These are phyloP conservation scores for Mytilinidion resinicola DNA, from an alignment of 495 filamentous ascomycete species.

Conservation along the genomic window DNA sequence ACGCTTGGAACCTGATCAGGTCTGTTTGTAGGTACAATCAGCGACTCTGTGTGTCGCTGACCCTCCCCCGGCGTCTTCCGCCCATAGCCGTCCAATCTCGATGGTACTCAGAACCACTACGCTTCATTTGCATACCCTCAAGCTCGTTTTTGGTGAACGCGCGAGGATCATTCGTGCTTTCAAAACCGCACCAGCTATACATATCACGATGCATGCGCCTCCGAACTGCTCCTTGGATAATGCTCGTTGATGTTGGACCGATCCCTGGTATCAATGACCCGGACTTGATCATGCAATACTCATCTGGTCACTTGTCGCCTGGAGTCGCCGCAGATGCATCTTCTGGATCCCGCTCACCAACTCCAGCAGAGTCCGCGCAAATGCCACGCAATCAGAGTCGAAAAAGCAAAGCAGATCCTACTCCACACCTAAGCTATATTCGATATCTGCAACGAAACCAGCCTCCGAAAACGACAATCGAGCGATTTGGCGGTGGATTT, in stretches of 20 bases:
- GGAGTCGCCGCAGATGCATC: slow-evolving; percentile 42
- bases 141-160: slow-evolving; percentile 69
- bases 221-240: slow-evolving; percentile 68
- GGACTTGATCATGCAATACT: slow-evolving; percentile 31
- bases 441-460: slow-evolving; percentile 78
- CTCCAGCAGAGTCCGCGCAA: slow-evolving; percentile 50
- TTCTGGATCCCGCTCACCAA: slow-evolving; percentile 42
- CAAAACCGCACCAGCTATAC: slow-evolving; percentile 68
- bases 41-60: slow-evolving; percentile 51
- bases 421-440: slow-evolving; percentile 72
- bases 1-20: slow-evolving; percentile 85
- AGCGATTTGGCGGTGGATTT: slow-evolving; percentile 67
- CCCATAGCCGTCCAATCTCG: slow-evolving; percentile 65
- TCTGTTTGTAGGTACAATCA: slow-evolving; percentile 76
- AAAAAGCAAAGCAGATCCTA: slow-evolving; percentile 47
- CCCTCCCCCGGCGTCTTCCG: slow-evolving; percentile 73
- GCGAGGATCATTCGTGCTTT: slow-evolving; percentile 76
- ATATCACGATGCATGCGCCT: slow-evolving; percentile 80
- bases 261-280: slow-evolving; percentile 48
- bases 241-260: slow-evolving; percentile 72
- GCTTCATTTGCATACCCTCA: slow-evolving; percentile 63
- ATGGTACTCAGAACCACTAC: slow-evolving; percentile 93
- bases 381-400: slow-evolving; percentile 40
- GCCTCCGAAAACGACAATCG: slow-evolving; percentile 55
- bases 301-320: slow-evolving; percentile 36